Percentiles rank a stretch among this genome's conserved stretches.
phyloP scores from a whole-genome alignment of 208 protist species.

The Acanthamoeba rhysodes region DNA sequence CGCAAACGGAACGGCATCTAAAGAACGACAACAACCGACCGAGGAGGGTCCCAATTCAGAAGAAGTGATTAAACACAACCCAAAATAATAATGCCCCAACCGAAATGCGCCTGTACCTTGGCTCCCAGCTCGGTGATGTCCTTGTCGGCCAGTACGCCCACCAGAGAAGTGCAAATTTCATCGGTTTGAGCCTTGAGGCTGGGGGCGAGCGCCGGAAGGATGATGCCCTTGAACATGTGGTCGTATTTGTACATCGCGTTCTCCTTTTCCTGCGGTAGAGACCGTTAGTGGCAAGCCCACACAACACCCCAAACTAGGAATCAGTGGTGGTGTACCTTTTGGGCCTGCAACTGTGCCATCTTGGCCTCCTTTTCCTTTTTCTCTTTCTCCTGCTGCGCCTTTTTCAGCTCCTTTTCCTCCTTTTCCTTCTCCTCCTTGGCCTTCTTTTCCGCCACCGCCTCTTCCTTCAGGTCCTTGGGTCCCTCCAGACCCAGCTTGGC shows the following conservation, averaged over 20 bases:
- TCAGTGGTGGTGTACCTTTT: neutral
- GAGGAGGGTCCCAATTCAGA: neutral
- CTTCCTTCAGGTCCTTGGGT: constrained; percentile 60
- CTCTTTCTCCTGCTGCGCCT: constrained; percentile 37
- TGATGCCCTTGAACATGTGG: constrained; percentile 66
- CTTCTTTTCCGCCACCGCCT: constrained; percentile 43
- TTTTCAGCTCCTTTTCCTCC: constrained; percentile 54
- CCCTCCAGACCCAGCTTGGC: constrained; percentile 49
- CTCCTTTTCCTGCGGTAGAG: constrained; percentile 24
- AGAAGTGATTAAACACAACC: neutral
- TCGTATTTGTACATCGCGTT: constrained; percentile 71
- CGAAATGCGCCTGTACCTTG: too few species aligned
- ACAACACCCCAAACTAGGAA: neutral
- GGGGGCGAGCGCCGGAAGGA: neutral
- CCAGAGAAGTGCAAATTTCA: neutral
- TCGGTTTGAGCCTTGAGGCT: neutral
- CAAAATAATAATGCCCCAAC: too few species aligned
- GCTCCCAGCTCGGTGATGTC: constrained; percentile 65
- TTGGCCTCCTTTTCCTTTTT: constrained; percentile 71
- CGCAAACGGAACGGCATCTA: constrained; percentile 66
- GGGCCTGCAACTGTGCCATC: constrained; percentile 54
- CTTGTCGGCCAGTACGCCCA: constrained; percentile 13
- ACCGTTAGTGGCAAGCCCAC: neutral
- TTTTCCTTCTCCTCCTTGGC: constrained; percentile 53
- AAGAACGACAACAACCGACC: neutral